These are phyloP conservation scores for Przewalskia tangutica DNA, from an alignment of 257 asterid species.

Conservation along the genomic window DNA sequence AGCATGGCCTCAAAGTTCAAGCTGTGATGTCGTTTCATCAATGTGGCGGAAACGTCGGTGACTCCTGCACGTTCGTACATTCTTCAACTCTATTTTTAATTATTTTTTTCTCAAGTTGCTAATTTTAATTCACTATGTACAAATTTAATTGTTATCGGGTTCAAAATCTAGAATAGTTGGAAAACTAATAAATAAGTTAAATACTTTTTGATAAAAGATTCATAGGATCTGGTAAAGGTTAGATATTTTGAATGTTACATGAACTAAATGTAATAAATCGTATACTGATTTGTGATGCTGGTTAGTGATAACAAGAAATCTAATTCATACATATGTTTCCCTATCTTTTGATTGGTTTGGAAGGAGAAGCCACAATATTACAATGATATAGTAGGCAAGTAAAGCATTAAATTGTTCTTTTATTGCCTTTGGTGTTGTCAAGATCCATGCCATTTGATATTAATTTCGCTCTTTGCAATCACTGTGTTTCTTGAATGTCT, in stretches of 20 bases:
- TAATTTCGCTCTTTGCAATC: too few relatives aligned
- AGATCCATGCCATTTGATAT: too few relatives aligned
- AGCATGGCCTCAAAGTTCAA: conserved; percentile 85
- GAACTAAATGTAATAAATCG: neutral
- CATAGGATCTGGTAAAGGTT: neutral
- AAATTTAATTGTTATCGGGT: neutral
- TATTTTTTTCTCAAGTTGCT: neutral
- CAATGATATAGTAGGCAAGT: neutral
- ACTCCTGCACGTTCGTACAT: conserved; percentile 73
- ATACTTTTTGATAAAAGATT: neutral
- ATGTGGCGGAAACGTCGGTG: conserved; percentile 98
- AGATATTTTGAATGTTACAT: neutral
- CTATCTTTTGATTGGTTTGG: neutral
- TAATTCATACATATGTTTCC: neutral
- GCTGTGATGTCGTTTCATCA: conserved; percentile 99
- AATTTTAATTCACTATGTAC: neutral
- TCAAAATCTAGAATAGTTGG: neutral
- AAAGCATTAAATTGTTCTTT: neutral
- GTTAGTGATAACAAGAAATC: neutral
- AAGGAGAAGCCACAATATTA: neutral
- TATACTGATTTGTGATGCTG: neutral
- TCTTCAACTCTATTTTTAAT: neutral
- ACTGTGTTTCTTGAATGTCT: too few relatives aligned
- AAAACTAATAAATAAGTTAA: neutral
- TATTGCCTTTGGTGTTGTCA: neutral